These are phyloP conservation scores for Helenozyma rhizophorensis DNA, from an alignment of 805 yeast species.

Conservation along the genomic window DNA sequence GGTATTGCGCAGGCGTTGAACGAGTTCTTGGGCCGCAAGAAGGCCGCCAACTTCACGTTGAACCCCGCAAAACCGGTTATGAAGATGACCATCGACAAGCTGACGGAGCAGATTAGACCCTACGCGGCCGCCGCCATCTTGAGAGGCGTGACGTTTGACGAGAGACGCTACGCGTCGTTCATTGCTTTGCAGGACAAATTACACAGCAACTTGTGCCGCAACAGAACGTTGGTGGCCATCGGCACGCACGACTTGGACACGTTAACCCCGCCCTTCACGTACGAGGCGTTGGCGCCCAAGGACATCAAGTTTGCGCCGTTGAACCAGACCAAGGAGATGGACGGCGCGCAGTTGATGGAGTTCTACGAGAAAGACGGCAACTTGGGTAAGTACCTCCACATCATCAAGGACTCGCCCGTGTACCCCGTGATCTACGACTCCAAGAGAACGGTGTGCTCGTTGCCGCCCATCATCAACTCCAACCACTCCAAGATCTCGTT, in stretches of 20 bases:
- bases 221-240: slow-evolving; percentile 95
- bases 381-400: slow-evolving; percentile 81
- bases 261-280: slow-evolving; percentile 76
- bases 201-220: slow-evolving; percentile 93
- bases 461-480: slow-evolving; percentile 97
- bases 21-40: slow-evolving; percentile 71
- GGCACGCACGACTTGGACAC: slow-evolving; percentile 95
- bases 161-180: slow-evolving; percentile 87
- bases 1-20: slow-evolving; percentile 95
- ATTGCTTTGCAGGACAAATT: slow-evolving; percentile 94
- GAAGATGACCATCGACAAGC: slow-evolving; percentile 67
- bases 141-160: slow-evolving; percentile 76
- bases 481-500: slow-evolving; percentile 83
- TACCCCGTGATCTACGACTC: slow-evolving; percentile 87
- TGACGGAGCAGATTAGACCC: slow-evolving; percentile 76
- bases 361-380: slow-evolving; percentile 90
- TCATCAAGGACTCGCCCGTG: slow-evolving; percentile 82
- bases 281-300: slow-evolving; percentile 77
- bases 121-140: slow-evolving; percentile 94
- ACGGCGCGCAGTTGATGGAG: slow-evolving; percentile 78
- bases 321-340: slow-evolving; percentile 64
- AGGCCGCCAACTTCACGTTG: slow-evolving; percentile 64
- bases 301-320: slow-evolving; percentile 73
- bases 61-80: slow-evolving; percentile 57
- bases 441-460: slow-evolving; percentile 71